Evolutionary conservation across 257 asterid genomes (phyloP), one percentile per base, ranked within the genome.

Genomic region (Oldenlandia corymbosa): DNA sequence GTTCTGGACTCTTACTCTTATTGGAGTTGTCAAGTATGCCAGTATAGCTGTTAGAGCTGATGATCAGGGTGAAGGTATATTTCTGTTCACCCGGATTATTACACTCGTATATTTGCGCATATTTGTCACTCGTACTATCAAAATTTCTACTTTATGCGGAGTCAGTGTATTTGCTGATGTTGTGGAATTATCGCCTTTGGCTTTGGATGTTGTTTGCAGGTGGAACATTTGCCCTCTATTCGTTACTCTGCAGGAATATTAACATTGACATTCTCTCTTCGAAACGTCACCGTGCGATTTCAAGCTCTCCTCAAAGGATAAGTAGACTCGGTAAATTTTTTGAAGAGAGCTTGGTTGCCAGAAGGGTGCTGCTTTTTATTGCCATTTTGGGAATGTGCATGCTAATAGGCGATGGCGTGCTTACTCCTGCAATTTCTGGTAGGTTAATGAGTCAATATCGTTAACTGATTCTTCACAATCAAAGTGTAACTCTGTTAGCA

Each of bases 341-440:
- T 43, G 81, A 79, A 52, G 74, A 60, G 67, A 79, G 79, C 70
- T 70, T 72, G 75, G 37, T 79, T 60, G 74, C 84, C 55, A 66
- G 79, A 69, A 69, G 81, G 72, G 50, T 79, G 50, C 66, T 79
- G 70, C 81, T 76, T 43, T 79, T 79, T 63, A 20, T 79, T 49
- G 79, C 84, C 24, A 79, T 85, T 66, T 69, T 85, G 55, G 94
- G 88, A 53, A 83, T 64, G 72, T 81, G 87, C 73, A 85, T 85
- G 93, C 79, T 80, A 59, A 85, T 85, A 57, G 93, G 93, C 39
- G 93, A 85, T 51, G 90, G 93, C 36, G 81, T 83, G 50, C 89
- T 85, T 46, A 83, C 90, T 62, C 90, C 87, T 51, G 88, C 88
- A 46, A 85, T 85, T 58, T 85, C 90, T 57, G 94, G 94, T 83